A percentile compares a stretch with the other conserved stretches of the same genome.
phyloP scores from a whole-genome alignment of 2,329 filamentous ascomycete genomes.

The Harringtonia lauricola region DNA sequence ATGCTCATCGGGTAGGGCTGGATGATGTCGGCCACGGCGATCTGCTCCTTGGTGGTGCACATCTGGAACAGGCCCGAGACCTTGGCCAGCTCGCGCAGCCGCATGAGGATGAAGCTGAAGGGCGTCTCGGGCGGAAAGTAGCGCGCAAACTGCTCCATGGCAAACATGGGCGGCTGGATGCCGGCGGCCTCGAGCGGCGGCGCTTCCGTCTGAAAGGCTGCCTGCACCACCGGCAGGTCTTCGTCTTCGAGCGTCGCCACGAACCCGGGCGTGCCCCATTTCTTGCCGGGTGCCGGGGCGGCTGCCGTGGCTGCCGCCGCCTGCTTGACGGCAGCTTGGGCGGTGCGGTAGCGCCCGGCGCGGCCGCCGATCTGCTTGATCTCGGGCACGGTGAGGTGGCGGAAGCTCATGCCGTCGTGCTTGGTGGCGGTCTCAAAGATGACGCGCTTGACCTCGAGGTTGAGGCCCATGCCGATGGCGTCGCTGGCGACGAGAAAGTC shows the following conservation, averaged over 20 bases:
- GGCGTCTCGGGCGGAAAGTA: slow-evolving; percentile 76
- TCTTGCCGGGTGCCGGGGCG: neutral
- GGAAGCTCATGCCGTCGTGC: slow-evolving; percentile 47
- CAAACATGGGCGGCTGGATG: slow-evolving; percentile 57
- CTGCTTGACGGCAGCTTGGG: slow-evolving; percentile 38
- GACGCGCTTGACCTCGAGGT: slow-evolving; percentile 82
- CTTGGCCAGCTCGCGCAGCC: slow-evolving; percentile 57
- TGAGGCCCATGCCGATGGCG: slow-evolving; percentile 95
- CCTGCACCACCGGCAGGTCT: slow-evolving; percentile 53
- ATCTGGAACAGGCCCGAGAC: slow-evolving; percentile 60
- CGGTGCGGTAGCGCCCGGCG: slow-evolving; percentile 75
- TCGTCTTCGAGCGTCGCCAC: slow-evolving; percentile 68
- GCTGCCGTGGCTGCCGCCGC: neutral
- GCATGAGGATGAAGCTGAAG: slow-evolving; percentile 70
- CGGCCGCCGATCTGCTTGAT: slow-evolving; percentile 92
- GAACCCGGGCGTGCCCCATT: slow-evolving; percentile 39
- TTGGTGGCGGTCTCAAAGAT: slow-evolving; percentile 75
- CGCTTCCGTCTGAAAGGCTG: slow-evolving; percentile 53
- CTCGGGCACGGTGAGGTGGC: slow-evolving; percentile 58
- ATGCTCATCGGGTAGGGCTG: slow-evolving; percentile 61
- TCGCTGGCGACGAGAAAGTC: slow-evolving; percentile 71
- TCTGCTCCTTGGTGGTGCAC: slow-evolving; percentile 49
- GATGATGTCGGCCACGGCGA: slow-evolving; percentile 63
- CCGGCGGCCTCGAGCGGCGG: slow-evolving; percentile 60
- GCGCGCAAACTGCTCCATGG: slow-evolving; percentile 64